Evolutionary conservation across 2,329 filamentous ascomycete species (phyloP), one percentile per base, ranked within the genome.

Genomic region (Aspergillus eucalypticola): DNA sequence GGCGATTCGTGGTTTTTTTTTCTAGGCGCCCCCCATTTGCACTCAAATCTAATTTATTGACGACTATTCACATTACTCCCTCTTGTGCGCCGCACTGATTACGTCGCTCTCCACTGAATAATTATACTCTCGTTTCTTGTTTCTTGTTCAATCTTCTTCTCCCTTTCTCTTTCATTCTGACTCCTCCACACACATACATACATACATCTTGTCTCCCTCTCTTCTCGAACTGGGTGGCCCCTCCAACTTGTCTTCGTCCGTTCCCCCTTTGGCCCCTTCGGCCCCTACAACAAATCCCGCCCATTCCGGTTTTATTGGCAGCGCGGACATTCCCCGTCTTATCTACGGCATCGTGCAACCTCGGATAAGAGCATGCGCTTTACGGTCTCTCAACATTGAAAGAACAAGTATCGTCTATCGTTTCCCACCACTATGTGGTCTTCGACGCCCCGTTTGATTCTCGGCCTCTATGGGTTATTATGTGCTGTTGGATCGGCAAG

Each of bases 401-500:
- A 32, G 38, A 44, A 19, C 29, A 44, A 15, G 38, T 23, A 19
- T 21, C n/a, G 38, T 17, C 42, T 38, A 27, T 21, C 32, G 29
- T 48, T 35, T 35, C 49, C 46, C 63, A 52, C 54, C 49, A 73
- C 11, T 13, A 35, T 73, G 71, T 66, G 66, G 59, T 66, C 65
- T 29, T 56, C 55, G 19, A 54, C 60, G 5, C 27, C 56, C 23
- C 49, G 53, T 7, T 59, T 59, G 39, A 50, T 67, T 8, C 41
- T 69, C 44, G 60, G 60, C 25, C 63, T 72, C 27, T 65, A 49
- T 53, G 64, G 64, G 39, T 42, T 71, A 21, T 52, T 67, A 17
- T 59, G 58, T n/a, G 59, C 58, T n/a, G 53, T 54, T 27, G 35
- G 60, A 41, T 54, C 58, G 29, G 64, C 69, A 44, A 68, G 68